Base-by-base conservation (phyloP, 2,329 filamentous ascomycete species). In the Apiospora phragmitis region DNA sequence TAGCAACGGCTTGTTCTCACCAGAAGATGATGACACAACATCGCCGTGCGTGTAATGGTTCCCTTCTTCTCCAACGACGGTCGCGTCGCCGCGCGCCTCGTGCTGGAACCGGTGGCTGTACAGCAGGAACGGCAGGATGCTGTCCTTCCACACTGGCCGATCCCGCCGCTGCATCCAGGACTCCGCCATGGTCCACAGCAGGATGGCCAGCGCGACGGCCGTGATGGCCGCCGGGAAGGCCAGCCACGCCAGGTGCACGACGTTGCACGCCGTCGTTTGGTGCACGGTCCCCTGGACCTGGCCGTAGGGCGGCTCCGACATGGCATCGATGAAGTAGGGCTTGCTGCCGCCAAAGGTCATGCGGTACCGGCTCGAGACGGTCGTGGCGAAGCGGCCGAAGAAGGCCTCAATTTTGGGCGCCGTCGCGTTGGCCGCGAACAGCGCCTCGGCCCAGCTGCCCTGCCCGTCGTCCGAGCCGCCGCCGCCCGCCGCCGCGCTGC, bases 361-460 rank as follows among this genome's bases (percentile, higher is more conserved):
- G 45, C 67, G 67, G 43, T 68, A 68, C 14, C 67, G 67, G 45
- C 41, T 51, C n/a, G 67, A 51, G 29, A 68, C 16, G 9, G 45
- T 41, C 3, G 18, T n/a, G 29, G 45, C 45, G 21, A 68, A 32
- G 6, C 16, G 7, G 11, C 1, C 45, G 67, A 68, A 55, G 29
- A 26, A 35, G n/a, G 14, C 18, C 11, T 68, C 67, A 26, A 68
- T n/a, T 5, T 8, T n/a, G 3, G 7, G 18, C 3, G 7, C 24
- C 6, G 67, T 68, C 14, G 18, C 29, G 29, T 59, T 59, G 51
- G 29, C 3, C 7, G 29, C 18, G 51, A 9, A 59, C 6, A 59
- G 29, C 12, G 29, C 29, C 16, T 59, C 51, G 16, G 29, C 51
- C 51, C 51, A 59, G 26, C 16, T 18, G 16, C 51, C 29, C 16